Conservation (phyloP, 306 rosid genomes). For the Sicyos baderoa region DNA sequence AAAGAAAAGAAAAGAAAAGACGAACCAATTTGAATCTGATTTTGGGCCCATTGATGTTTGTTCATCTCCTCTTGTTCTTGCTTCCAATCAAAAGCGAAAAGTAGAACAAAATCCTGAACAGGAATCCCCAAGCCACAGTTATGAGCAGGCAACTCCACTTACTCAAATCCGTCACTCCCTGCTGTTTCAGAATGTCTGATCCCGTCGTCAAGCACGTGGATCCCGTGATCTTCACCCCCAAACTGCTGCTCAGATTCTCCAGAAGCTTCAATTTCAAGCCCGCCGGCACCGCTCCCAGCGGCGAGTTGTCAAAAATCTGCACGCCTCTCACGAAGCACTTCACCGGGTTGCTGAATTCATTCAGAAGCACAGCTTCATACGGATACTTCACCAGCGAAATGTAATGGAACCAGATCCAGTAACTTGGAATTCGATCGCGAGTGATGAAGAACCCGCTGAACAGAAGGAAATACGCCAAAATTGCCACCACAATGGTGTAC, state of each 20-base stretch:
- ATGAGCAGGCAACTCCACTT: conserved; percentile 81
- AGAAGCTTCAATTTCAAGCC: conserved; percentile 48
- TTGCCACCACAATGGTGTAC: conserved; percentile 75
- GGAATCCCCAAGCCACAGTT: conserved; percentile 89
- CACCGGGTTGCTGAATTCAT: conserved; percentile 45
- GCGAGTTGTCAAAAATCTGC: conserved; percentile 77
- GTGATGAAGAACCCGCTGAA: conserved; percentile 93
- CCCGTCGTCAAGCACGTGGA: conserved; percentile 84
- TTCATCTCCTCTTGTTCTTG: conserved; percentile 77
- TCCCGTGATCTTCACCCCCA: conserved; percentile 50
- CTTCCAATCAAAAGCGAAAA: conserved; percentile 59
- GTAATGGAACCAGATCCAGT: conserved; percentile 97
- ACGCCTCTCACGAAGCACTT: conserved; percentile 73
- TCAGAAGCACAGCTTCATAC: conserved; percentile 64
- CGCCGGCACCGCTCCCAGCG: conserved; percentile 40
- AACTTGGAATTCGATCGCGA: conserved; percentile 60
- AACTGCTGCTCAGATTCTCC: conserved; percentile 47
- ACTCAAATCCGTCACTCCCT: conserved; percentile 59
- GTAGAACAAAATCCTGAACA: conserved; percentile 83
- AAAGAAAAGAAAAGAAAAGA: not conserved
- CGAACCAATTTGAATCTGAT: not conserved
- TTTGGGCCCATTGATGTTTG: not conserved
- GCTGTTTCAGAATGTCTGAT: conserved; percentile 50
- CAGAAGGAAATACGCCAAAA: conserved; percentile 72
- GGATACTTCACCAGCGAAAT: conserved; percentile 78